phyloP scores from a whole-genome alignment of 208 protist species.

The Leishmania turanica region DNA sequence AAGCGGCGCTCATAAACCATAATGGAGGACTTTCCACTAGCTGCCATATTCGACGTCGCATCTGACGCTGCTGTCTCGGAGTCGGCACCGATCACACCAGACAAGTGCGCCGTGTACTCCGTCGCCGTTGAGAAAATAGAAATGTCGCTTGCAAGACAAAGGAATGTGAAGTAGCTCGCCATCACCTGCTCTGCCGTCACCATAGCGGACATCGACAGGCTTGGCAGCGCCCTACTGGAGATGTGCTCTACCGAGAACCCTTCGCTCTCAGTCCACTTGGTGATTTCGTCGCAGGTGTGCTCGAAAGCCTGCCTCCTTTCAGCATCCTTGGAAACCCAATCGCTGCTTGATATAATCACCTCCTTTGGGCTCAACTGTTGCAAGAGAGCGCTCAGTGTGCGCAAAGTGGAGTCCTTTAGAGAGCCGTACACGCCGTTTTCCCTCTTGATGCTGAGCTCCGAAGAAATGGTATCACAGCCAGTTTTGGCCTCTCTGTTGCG shows the following conservation, averaged over 20 bases:
- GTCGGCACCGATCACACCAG: not conserved
- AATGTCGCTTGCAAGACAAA: constrained; percentile 42
- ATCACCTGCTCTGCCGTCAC: constrained; percentile 35
- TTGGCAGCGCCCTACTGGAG: not conserved
- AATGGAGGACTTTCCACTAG: constrained; percentile 16
- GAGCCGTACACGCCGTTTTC: not conserved
- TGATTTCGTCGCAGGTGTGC: constrained; percentile 15
- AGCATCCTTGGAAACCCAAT: not conserved
- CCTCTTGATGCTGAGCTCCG: not conserved
- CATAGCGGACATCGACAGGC: not conserved
- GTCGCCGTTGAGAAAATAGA: constrained; percentile 51
- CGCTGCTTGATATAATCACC: constrained; percentile 58
- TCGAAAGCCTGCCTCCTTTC: not conserved
- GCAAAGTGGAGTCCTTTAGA: constrained; percentile 25
- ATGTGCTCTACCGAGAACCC: constrained; percentile 57
- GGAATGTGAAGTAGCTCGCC: constrained; percentile 49
- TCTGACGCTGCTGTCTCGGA: not conserved
- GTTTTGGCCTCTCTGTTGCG: not conserved
- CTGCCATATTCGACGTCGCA: no score
- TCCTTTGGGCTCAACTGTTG: constrained; percentile 83
- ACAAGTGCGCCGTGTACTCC: constrained; percentile 56
- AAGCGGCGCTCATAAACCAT: constrained; percentile 51
- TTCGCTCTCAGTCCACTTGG: constrained; percentile 67
- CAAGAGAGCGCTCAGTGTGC: constrained; percentile 53
- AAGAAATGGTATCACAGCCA: not conserved